phyloP scores from a whole-genome alignment of 2,329 filamentous ascomycete species.

The Alternaria gaisen region DNA sequence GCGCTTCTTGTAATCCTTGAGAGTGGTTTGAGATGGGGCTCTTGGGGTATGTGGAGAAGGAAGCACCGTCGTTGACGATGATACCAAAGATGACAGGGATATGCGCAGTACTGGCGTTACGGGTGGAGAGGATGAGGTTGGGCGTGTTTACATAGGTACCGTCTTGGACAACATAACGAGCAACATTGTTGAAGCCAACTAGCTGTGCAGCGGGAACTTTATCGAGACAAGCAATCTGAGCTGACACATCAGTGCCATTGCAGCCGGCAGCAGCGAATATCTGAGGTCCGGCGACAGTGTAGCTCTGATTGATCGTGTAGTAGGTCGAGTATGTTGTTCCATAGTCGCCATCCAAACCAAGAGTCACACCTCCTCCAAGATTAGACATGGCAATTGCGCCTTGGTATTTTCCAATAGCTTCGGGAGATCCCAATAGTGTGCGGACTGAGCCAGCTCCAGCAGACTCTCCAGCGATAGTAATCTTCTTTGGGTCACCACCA shows the following conservation, averaged over 20 bases:
- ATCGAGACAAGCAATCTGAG: conserved; percentile 64
- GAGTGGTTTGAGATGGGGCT: conserved; percentile 54
- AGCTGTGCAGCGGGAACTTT: conserved; percentile 56
- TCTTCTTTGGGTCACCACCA: conserved; percentile 57
- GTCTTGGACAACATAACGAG: conserved; percentile 67
- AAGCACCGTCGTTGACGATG: conserved; percentile 64
- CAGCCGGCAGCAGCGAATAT: conserved; percentile 64
- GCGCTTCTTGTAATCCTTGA: conserved; percentile 56
- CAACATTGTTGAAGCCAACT: conserved; percentile 52
- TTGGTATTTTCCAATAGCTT: conserved; percentile 58
- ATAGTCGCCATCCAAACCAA: conserved; percentile 65
- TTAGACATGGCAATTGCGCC: conserved; percentile 62
- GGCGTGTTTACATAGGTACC: conserved; percentile 64
- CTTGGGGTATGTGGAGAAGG: conserved; percentile 61
- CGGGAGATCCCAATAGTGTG: conserved; percentile 62
- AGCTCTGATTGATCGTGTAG: conserved; percentile 64
- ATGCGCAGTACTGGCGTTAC: conserved; percentile 57
- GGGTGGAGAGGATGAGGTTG: conserved; percentile 56
- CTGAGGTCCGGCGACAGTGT: conserved; percentile 58
- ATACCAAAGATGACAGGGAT: conserved; percentile 66
- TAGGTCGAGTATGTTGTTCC: conserved; percentile 67
- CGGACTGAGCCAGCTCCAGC: conserved; percentile 66
- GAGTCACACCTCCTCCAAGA: conserved; percentile 64
- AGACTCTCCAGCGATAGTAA: conserved; percentile 59
- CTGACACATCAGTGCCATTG: conserved; percentile 55